These are phyloP conservation scores for Caulochytrium protostelioides DNA, from an alignment of 371 early-diverging fungal genomes.

Conservation along the genomic window DNA sequence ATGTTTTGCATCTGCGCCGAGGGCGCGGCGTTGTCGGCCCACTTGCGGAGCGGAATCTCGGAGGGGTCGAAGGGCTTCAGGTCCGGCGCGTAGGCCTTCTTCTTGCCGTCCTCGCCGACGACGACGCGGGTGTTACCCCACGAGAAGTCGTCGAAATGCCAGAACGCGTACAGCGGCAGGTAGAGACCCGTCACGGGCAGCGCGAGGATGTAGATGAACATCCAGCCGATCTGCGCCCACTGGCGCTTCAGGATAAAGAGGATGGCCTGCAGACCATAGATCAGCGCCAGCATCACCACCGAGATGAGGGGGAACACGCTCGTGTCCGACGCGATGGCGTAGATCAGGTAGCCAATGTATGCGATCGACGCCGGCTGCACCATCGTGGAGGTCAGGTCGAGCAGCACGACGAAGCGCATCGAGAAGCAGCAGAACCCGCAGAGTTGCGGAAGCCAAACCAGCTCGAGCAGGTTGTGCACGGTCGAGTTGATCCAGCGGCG, in stretches of 20 bases:
- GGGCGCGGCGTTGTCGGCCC: slow-evolving; percentile 83
- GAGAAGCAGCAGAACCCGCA: slow-evolving; percentile 93
- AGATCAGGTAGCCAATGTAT: slow-evolving; percentile 48
- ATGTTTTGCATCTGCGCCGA: no score
- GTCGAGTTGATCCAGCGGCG: slow-evolving; percentile 53
- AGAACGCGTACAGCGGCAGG: slow-evolving; percentile 43
- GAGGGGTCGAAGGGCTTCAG: slow-evolving; percentile 59
- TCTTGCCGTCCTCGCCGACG: slow-evolving; percentile 50
- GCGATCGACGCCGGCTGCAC: slow-evolving; percentile 42
- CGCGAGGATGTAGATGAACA: slow-evolving; percentile 26
- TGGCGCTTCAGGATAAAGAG: slow-evolving; percentile 24
- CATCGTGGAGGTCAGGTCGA: slow-evolving; percentile 56
- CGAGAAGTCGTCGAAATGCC: slow-evolving; percentile 93
- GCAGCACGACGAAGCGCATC: slow-evolving; percentile 80
- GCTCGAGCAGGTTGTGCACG: slow-evolving; percentile 61
- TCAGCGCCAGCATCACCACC: slow-evolving; percentile 14
- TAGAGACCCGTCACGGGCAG: slow-evolving; percentile 22
- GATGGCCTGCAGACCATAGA: slow-evolving; percentile 27
- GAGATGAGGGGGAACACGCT: slow-evolving; percentile 13
- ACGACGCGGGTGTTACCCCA: slow-evolving; percentile 94
- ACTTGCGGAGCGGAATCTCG: slow-evolving; percentile 64
- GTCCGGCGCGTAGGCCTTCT: slow-evolving; percentile 23
- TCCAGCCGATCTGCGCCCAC: slow-evolving; percentile 31
- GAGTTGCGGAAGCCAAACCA: slow-evolving; percentile 56
- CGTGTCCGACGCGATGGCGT: slow-evolving; percentile 24